These are phyloP conservation scores for Lepidium didymum DNA, from an alignment of 345 rosid species.

Conservation along the genomic window DNA sequence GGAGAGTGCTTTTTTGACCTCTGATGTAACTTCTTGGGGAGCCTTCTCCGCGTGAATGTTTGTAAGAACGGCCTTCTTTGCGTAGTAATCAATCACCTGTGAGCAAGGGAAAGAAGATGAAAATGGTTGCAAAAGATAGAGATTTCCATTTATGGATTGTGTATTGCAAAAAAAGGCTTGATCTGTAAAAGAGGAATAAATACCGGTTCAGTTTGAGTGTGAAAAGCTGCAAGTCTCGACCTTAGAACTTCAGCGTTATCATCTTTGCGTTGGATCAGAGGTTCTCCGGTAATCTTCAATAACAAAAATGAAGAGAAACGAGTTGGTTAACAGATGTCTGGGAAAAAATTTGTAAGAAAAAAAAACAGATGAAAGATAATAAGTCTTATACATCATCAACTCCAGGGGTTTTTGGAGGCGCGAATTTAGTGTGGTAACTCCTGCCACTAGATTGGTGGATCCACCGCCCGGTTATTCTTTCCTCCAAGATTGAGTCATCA, in stretches of 20 bases:
- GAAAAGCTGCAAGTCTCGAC: slow-evolving; percentile 80
- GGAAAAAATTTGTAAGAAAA: background rate
- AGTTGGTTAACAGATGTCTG: background rate
- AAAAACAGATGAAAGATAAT: background rate
- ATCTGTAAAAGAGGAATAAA: background rate
- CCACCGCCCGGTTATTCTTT: slow-evolving; percentile 92
- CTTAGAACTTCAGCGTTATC: slow-evolving; percentile 73
- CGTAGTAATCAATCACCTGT: slow-evolving; percentile 78
- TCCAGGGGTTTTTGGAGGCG: slow-evolving; percentile 66
- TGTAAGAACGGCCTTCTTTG: slow-evolving; percentile 51
- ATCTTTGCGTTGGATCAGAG: slow-evolving; percentile 83
- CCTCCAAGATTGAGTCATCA: slow-evolving; percentile 82
- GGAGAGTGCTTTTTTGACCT: slow-evolving; percentile 72
- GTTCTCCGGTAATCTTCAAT: slow-evolving; percentile 71
- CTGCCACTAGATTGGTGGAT: slow-evolving; percentile 90
- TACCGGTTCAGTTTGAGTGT: slow-evolving; percentile 80
- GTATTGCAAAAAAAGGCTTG: background rate
- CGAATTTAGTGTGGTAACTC: slow-evolving; percentile 75
- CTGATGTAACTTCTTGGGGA: slow-evolving; percentile 65
- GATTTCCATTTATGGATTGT: background rate
- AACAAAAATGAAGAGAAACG: background rate
- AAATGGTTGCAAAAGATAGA: background rate
- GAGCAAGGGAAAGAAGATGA: background rate
- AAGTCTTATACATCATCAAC: slow-evolving; percentile 67
- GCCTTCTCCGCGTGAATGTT: slow-evolving; percentile 71